These are phyloP conservation scores for Wallacemonas sp. DNA, from an alignment of 208 protist species.

Conservation along the genomic window DNA sequence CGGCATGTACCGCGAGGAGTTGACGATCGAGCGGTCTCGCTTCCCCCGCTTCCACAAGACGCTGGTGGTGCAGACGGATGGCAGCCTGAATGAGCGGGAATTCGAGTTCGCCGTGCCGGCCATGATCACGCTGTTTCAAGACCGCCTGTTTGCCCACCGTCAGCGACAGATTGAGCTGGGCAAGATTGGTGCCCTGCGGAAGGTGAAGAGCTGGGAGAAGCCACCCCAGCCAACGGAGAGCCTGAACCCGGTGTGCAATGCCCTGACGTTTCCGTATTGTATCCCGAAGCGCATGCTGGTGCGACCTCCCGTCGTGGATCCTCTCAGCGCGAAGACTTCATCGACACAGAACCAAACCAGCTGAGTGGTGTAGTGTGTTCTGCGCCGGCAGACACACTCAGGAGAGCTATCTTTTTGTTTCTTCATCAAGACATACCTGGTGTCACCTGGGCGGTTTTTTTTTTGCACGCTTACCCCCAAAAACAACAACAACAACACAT, in stretches of 20 bases:
- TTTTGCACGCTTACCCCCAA: too few species aligned
- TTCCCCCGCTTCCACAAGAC: constrained; percentile 83
- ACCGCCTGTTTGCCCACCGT: constrained; percentile 72
- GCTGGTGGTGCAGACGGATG: constrained; percentile 83
- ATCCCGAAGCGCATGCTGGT: constrained; percentile 73
- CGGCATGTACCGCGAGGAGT: constrained; percentile 89
- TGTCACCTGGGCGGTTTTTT: not conserved
- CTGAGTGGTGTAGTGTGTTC: constrained; percentile 14
- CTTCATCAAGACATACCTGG: not conserved
- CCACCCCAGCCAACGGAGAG: constrained; percentile 36
- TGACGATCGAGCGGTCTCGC: constrained; percentile 79
- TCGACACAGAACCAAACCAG: not conserved
- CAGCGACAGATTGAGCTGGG: constrained; percentile 81
- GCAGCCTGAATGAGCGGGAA: constrained; percentile 84
- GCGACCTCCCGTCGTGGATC: constrained; percentile 54
- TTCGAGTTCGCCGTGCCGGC: constrained; percentile 88
- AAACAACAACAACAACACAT: too few species aligned
- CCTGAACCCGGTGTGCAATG: constrained; percentile 76
- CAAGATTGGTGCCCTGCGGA: constrained; percentile 78
- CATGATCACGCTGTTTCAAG: constrained; percentile 79
- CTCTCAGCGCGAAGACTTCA: constrained; percentile 43
- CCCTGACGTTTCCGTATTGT: constrained; percentile 84
- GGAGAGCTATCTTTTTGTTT: not conserved
- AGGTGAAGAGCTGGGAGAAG: constrained; percentile 71
- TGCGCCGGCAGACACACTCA: too few species aligned